Conservation (phyloP, 2,329 filamentous ascomycete species). For the Sordariomycetes sp. region DNA sequence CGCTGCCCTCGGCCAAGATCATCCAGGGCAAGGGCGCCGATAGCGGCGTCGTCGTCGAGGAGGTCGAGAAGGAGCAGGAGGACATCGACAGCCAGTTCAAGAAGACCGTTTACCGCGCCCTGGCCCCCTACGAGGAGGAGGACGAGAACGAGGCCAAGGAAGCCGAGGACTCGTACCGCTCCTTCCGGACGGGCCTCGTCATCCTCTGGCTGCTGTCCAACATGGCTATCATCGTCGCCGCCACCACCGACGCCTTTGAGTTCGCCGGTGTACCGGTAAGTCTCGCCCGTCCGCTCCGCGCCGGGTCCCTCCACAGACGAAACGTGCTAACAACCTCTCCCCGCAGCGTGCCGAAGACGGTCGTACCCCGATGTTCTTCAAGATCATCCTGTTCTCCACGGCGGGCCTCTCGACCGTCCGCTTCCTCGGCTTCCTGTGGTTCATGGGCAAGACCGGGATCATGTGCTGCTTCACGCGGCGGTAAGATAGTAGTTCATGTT, state of each 20-base stretch:
- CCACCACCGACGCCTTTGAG: conserved; percentile 80
- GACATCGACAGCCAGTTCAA: conserved; percentile 98
- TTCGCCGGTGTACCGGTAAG: conserved; percentile 79
- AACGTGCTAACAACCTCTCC: neutral
- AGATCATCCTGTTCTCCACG: conserved; percentile 80
- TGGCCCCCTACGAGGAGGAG: conserved; percentile 70
- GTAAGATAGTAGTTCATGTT: conserved; percentile 24
- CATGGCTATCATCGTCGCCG: conserved; percentile 69
- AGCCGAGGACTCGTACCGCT: conserved; percentile 96
- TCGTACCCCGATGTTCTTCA: conserved; percentile 77
- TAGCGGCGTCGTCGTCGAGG: conserved; percentile 81
- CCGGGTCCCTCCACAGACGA: neutral
- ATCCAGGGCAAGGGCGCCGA: conserved; percentile 84
- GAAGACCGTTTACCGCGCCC: conserved; percentile 84
- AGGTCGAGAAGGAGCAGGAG: conserved; percentile 92
- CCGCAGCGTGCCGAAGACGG: conserved; percentile 58
- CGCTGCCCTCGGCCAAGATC: conserved; percentile 79
- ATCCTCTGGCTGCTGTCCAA: conserved; percentile 95
- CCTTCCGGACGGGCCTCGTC: conserved; percentile 93
- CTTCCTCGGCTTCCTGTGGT: conserved; percentile 88
- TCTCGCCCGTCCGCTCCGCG: conserved; percentile 14
- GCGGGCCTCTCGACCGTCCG: conserved; percentile 74
- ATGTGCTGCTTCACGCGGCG: conserved; percentile 91
- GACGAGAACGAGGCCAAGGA: conserved; percentile 75
- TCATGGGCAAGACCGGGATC: conserved; percentile 87